phyloP scores from a whole-genome alignment of 345 rosid species.

The Brassica cretica region DNA sequence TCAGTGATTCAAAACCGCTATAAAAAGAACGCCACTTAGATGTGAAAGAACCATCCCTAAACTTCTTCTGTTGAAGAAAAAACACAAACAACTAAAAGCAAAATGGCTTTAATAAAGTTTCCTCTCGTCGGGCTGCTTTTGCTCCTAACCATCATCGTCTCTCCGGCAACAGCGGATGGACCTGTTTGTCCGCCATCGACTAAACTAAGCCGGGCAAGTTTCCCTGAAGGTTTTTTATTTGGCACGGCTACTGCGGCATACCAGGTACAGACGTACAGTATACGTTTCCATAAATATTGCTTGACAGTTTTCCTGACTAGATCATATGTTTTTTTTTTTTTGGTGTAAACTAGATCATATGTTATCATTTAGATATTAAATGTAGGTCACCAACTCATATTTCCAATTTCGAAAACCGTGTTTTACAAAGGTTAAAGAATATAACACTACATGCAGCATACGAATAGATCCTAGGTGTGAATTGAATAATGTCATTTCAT shows the following conservation, averaged over 20 bases:
- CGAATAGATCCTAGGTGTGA: background rate
- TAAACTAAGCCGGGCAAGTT: constrained; percentile 30
- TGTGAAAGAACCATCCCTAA: background rate
- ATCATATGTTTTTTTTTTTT: background rate
- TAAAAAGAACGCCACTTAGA: background rate
- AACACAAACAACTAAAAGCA: background rate
- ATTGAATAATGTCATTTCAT: background rate
- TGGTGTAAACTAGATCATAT: background rate
- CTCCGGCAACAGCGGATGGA: constrained; percentile 6
- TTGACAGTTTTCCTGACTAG: background rate
- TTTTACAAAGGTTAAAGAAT: background rate
- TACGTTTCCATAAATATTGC: background rate
- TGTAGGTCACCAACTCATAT: background rate
- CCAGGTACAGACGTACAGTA: constrained; percentile 28
- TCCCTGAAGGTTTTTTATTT: constrained; percentile 35
- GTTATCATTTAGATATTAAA: background rate
- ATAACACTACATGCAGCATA: no score
- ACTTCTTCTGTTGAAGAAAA: background rate
- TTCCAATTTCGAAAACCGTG: background rate
- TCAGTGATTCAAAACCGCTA: background rate
- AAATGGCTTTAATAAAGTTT: constrained; percentile 26
- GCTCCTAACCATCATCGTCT: constrained; percentile 14
- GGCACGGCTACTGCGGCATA: constrained; percentile 40
- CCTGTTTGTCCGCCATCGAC: constrained; percentile 27
- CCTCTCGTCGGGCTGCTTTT: constrained; percentile 31